Percentiles rank a stretch among this genome's conserved stretches.
Evolutionary conservation across 495 filamentous ascomycete species (phyloP).

Genomic region (Haplographium delicatum): DNA sequence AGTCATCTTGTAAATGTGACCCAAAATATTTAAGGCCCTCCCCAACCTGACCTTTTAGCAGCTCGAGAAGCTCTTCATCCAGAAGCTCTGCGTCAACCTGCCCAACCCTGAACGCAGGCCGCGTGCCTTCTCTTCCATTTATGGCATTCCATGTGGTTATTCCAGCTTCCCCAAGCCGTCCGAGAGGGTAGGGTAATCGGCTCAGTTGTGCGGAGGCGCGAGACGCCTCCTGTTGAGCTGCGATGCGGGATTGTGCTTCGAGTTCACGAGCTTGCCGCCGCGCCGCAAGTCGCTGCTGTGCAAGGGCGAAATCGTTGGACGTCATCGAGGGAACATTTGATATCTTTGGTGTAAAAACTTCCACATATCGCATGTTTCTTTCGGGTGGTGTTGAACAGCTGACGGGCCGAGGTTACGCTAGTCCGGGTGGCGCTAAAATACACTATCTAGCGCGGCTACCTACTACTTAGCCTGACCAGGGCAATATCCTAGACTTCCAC

Average conservation of each 20-base stretch:
- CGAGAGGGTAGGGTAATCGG: slow-evolving; percentile 60
- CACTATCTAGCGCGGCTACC: too few relatives aligned
- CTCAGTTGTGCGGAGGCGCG: slow-evolving; percentile 50
- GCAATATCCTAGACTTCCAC: too few relatives aligned
- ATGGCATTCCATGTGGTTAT: slow-evolving; percentile 63
- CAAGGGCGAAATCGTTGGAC: slow-evolving; percentile 74
- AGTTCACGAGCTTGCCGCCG: slow-evolving; percentile 69
- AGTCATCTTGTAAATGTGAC: slow-evolving; percentile 65
- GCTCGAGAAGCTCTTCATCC: slow-evolving; percentile 84
- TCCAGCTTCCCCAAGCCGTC: slow-evolving; percentile 49
- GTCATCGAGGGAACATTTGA: slow-evolving; percentile 48
- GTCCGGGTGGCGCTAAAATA: too few relatives aligned
- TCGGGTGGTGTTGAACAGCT: too few relatives aligned
- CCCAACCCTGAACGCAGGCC: slow-evolving; percentile 86
- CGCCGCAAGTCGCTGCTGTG: slow-evolving; percentile 75
- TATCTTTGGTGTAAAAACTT: slow-evolving; percentile 8
- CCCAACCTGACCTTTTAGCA: slow-evolving; percentile 81
- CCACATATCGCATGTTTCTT: too few relatives aligned
- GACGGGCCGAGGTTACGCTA: too few relatives aligned
- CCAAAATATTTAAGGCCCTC: slow-evolving; percentile 87
- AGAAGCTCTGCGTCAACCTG: slow-evolving; percentile 95
- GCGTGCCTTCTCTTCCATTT: slow-evolving; percentile 68
- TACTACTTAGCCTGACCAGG: too few relatives aligned
- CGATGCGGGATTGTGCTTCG: slow-evolving; percentile 49
- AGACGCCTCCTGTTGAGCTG: slow-evolving; percentile 52